Evolutionary conservation across 768 basidiomycete genomes (phyloP), one percentile per base, ranked within the genome.

Genomic region (Lentinula detonsa): DNA sequence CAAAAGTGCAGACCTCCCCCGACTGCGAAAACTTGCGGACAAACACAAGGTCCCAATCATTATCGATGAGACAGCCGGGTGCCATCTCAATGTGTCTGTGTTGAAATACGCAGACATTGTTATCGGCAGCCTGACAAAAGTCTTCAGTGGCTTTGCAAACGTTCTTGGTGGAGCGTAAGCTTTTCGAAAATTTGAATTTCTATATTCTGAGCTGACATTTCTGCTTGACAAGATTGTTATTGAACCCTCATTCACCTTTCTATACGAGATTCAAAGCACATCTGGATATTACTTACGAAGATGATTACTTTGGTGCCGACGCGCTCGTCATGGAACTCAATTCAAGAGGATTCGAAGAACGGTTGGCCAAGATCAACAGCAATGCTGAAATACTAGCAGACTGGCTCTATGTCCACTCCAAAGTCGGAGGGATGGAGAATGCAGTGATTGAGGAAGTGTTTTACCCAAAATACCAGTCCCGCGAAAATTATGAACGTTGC

Each of bases 301-400:
- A 99, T 69, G 75, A 77, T 28, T 98, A 93, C 75, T 98, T 88
- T 65, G 81, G 84, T 68, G 90, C 94, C 71, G 96, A 99, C 68
- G 94, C 92, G 40, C 85, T 98, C 59, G 96, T 87, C 79, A 91
- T 99, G 90, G 96, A 99, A 71, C 90, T 95, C 65, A 99, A 99
- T 75, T 98, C 96, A 15, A 91, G 96, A 52, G 88, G 97, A 74
- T 98, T 96, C 77, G 74, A 80, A 56, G 78, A 76, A 8, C 91
- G 96, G 59, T 81, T 94, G 64, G 76, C 77, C 59, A 71, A 77
- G 59, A 93, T 97, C 73, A 93, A 98, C 72, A 71, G 72, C 35
- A 98, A 97, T 71, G 78, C 95, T 3, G 87, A 93, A 69, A 82
- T 82, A 48, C 77, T 95, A 61, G 95, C 93, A 72, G 88, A 91